A percentile compares a stretch with the other conserved stretches of the same genome.
Evolutionary conservation across 169 alveolate genomes (phyloP).

Genomic region (Ichthyophthirius multifiliis): DNA sequence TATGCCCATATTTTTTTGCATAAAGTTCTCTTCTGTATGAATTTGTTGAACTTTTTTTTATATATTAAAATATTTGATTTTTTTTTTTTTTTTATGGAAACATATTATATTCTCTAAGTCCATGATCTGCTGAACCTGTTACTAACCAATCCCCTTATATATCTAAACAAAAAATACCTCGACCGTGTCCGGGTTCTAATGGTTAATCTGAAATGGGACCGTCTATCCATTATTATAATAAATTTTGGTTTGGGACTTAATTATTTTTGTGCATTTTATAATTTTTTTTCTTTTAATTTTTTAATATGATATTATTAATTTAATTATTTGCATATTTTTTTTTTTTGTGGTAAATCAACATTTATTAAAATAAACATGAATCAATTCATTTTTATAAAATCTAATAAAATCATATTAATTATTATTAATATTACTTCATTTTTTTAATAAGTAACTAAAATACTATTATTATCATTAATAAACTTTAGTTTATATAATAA

Average conservation of each 20-base stretch:
- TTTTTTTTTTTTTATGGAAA: background rate
- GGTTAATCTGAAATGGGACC: constrained; percentile 31
- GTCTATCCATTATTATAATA: constrained; percentile 32
- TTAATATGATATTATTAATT: too few species aligned
- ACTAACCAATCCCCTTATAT: constrained; percentile 60
- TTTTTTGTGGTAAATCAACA: too few species aligned
- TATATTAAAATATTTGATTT: background rate
- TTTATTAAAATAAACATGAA: too few species aligned
- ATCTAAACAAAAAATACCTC: constrained; percentile 73
- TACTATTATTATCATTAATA: too few species aligned
- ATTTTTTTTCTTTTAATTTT: background rate
- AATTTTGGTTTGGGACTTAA: background rate
- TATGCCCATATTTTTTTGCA: constrained; percentile 76
- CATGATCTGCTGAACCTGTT: constrained; percentile 85
- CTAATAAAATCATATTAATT: too few species aligned
- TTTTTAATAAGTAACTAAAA: too few species aligned
- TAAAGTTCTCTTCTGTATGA: constrained; percentile 62
- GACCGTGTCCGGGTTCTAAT: constrained; percentile 43
- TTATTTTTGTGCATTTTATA: background rate
- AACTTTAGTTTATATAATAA: too few species aligned
- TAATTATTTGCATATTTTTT: too few species aligned
- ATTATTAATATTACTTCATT: too few species aligned
- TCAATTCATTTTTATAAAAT: too few species aligned
- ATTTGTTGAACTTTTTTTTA: constrained; percentile 24
- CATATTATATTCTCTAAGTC: constrained; percentile 74